Percentiles rank a stretch among this genome's conserved stretches.
Conservation (phyloP, 2,329 filamentous ascomycete genomes). For the Cladosporium austrohemisphaericum region DNA sequence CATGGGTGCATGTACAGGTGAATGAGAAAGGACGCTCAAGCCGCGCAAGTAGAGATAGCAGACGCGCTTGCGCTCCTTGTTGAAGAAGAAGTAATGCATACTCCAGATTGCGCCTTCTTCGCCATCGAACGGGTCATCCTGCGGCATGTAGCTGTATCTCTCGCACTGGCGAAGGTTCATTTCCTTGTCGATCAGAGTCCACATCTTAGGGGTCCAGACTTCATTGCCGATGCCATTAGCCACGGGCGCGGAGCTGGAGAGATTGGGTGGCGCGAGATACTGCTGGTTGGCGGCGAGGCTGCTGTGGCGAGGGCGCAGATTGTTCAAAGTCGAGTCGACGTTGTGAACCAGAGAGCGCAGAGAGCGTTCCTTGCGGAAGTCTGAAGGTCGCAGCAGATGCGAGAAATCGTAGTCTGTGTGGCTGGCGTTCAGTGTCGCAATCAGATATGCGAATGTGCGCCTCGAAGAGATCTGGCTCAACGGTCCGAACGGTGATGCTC, state of each 20-base stretch:
- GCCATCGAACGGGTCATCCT: slow-evolving; percentile 85
- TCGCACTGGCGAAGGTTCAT: slow-evolving; percentile 88
- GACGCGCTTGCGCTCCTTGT: slow-evolving; percentile 84
- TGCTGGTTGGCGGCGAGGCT: slow-evolving; percentile 17
- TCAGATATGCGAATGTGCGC: slow-evolving; percentile 90
- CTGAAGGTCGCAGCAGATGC: slow-evolving; percentile 78
- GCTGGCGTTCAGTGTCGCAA: slow-evolving; percentile 92
- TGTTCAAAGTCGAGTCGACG: slow-evolving; percentile 82
- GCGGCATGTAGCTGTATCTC: slow-evolving; percentile 83
- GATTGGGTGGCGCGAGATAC: slow-evolving; percentile 26
- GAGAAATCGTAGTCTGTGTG: slow-evolving; percentile 98
- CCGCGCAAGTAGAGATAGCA: slow-evolving; percentile 90
- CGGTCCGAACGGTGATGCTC: slow-evolving; percentile 87
- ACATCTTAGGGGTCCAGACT: slow-evolving; percentile 84
- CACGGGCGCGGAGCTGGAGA: slow-evolving; percentile 26
- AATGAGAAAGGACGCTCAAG: slow-evolving; percentile 71
- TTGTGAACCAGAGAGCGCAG: slow-evolving; percentile 78
- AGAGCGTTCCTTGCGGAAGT: slow-evolving; percentile 82
- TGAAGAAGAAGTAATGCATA: slow-evolving; percentile 96
- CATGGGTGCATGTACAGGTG: slow-evolving; percentile 45
- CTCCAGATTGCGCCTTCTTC: slow-evolving; percentile 95
- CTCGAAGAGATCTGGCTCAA: slow-evolving; percentile 84
- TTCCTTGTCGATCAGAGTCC: slow-evolving; percentile 87
- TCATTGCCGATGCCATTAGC: slow-evolving; percentile 26
- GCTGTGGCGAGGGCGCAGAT: slow-evolving; percentile 61